Evolutionary conservation across 768 basidiomycete genomes (phyloP).

Genomic region (Amanita polypyramis): DNA sequence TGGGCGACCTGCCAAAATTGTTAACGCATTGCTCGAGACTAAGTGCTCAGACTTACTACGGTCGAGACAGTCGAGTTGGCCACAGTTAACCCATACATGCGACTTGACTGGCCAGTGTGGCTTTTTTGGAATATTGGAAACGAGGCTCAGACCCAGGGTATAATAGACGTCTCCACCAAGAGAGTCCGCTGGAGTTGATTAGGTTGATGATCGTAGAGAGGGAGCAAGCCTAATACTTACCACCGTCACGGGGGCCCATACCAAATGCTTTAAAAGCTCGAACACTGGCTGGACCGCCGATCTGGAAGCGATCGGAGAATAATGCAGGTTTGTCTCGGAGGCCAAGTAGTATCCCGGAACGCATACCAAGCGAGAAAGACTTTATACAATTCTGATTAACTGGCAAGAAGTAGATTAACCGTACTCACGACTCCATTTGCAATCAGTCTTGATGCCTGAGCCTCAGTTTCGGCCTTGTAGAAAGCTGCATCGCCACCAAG

Average conservation of each 20-base stretch:
- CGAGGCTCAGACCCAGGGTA: conserved; percentile 64
- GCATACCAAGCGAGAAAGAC: conserved; percentile 67
- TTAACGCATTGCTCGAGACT: background rate
- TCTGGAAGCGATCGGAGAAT: conserved; percentile 82
- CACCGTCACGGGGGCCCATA: conserved; percentile 67
- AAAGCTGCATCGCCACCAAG: conserved; percentile 73
- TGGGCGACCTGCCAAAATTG: conserved; percentile 20
- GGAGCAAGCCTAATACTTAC: conserved; percentile 28
- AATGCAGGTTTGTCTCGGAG: conserved; percentile 36
- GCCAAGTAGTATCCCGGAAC: conserved; percentile 62
- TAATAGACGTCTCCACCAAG: conserved; percentile 79
- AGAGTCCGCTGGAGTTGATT: conserved; percentile 50
- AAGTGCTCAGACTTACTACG: conserved; percentile 31
- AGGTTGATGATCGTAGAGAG: background rate
- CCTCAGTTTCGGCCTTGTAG: conserved; percentile 63
- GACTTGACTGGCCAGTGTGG: conserved; percentile 80
- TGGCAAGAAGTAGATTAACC: background rate
- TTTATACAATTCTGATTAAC: conserved; percentile 16
- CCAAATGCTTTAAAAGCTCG: conserved; percentile 67
- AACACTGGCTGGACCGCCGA: conserved; percentile 85
- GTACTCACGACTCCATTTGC: conserved; percentile 46
- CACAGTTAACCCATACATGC: conserved; percentile 76
- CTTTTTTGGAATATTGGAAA: conserved; percentile 63
- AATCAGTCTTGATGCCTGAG: conserved; percentile 50
- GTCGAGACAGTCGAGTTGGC: conserved; percentile 55